Conservation (phyloP, 2,329 filamentous ascomycete genomes). For the Cordyceps pruinosa region DNA sequence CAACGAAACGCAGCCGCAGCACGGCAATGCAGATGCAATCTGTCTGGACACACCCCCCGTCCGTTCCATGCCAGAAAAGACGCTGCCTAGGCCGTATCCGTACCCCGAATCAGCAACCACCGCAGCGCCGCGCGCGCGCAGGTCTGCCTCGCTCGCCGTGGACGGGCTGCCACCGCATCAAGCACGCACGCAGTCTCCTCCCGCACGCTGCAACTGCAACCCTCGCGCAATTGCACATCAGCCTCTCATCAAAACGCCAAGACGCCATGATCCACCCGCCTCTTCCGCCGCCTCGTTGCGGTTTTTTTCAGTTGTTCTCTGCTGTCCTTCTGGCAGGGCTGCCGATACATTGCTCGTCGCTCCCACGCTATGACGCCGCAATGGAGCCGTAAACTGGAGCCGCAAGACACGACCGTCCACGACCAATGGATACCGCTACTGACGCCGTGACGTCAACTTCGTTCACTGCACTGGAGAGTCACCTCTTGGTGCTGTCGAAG, state of each 20-base stretch:
- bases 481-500: too few relatives aligned
- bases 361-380: slow-evolving; percentile 11
- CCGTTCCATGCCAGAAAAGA: slow-evolving; percentile 2
- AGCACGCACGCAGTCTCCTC: not conserved
- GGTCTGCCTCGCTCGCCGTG: not conserved
- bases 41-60: slow-evolving; percentile 8
- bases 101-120: not conserved
- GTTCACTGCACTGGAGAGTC: not conserved
- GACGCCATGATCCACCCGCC: slow-evolving; percentile 3
- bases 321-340: not conserved
- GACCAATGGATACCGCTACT: slow-evolving; percentile 4
- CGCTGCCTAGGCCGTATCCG: not conserved
- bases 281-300: not conserved
- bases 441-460: slow-evolving; percentile 11
- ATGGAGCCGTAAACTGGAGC: slow-evolving; percentile 6
- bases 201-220: not conserved
- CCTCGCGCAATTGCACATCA: not conserved
- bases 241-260: slow-evolving; percentile 8
- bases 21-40: not conserved
- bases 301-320: not conserved
- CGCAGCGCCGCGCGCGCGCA: not conserved
- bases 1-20: not conserved
- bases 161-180: not conserved
- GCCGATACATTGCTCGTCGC: not conserved
- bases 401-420: slow-evolving; percentile 5